Base-by-base conservation (phyloP, 371 early-diverging fungal species). In the Saksenaea vasiformis region DNA sequence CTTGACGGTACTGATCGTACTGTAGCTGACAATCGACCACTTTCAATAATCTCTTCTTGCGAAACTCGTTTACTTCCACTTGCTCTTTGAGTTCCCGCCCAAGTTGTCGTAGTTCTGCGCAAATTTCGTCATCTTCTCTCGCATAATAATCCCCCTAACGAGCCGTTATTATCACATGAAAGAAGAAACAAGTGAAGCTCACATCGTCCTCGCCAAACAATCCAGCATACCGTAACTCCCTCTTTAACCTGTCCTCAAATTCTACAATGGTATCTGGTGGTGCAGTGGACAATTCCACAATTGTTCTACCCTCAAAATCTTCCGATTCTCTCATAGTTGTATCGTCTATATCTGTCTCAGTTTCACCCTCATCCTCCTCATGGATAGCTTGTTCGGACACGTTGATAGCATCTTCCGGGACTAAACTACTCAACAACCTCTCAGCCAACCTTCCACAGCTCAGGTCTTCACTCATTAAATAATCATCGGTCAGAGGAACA, bases 1-100 rank as follows among this genome's bases (percentile, higher is more conserved):
- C 90, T 47, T 87, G 85, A 27, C 87, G 87, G 76, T 93, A 95
- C 72, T 96, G 93, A 67, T 96, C 95, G 71, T 82, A 93, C 3
- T 90, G 95, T 53, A 93, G 80, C 70, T 92, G 89, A 36, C 85
- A 81, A 37, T 86, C 82, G 1, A 92, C 93, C 2, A 90, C 78
- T 9, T 89, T 79, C 15, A 88, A 69, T 44, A 95, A 72, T 19
- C 78, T 76, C 34, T 79, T 82, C 66, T 92, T 93, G 58, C 94
- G 83, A 55, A 58, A 62, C 11, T 71, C 74, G 71, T 96, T 96
- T 36, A 85, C 68, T 22, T 74, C 65, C 19, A 85, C 81, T 68
- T 90, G 91, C 19, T 91, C 86, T 19, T 91, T 88, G 28, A 95
- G 78, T 61, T 93, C 86, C 2, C 79, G 78, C 64, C 93, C 92